Evolutionary conservation across 2,329 filamentous ascomycete genomes (phyloP), one percentile per base, ranked within the genome.

Genomic region (Septoria petroselini): DNA sequence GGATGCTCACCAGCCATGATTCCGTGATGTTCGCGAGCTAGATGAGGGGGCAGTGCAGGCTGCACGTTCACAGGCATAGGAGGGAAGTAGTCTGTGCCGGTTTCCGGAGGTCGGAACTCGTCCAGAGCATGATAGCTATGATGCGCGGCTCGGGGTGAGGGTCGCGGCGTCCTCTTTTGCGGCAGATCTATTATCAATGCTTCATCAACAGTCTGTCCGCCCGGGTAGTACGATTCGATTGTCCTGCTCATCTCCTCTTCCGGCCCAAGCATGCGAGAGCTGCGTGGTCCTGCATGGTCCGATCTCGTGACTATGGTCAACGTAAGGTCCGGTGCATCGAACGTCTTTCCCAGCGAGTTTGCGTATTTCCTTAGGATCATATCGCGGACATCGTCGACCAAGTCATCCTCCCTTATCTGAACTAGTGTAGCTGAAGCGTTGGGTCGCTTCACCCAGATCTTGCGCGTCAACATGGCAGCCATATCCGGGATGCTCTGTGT

Each of bases 351-450:
- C 19, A 98, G 77, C 11, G 90, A 94, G 71, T 98, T 97, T 61
- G 84, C 83, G 69, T 97, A 98, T 74, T 97, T 97, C 64, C 82
- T 83, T 61, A 97, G 74, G 50, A 97, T 93, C 76, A 89, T 82
- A 61, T 96, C 93, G 61, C 91, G 86, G 54, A 95, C 85, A 70
- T 96, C 91, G 69, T 98, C 93, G 50, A 97, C 91, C 61, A 97
- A 73, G 65, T 95, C 90, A 62, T 94, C 89, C 63, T 95, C 87
- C 60, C 82, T 79, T 62, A 95, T 86, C 53, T 85, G 83, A 48
- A 98, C 85, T 63, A 93, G 77, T 11, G 93, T 98, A 31, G 91
- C 83, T 49, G 91, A 96, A 52, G 84, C 87, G 58, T 85, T 80
- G 15, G 87, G 86, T 63, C 91, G 81, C 75, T 86, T 93, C 66